Base-by-base conservation (phyloP, 495 filamentous ascomycete genomes). In the Bacidia rubella region DNA sequence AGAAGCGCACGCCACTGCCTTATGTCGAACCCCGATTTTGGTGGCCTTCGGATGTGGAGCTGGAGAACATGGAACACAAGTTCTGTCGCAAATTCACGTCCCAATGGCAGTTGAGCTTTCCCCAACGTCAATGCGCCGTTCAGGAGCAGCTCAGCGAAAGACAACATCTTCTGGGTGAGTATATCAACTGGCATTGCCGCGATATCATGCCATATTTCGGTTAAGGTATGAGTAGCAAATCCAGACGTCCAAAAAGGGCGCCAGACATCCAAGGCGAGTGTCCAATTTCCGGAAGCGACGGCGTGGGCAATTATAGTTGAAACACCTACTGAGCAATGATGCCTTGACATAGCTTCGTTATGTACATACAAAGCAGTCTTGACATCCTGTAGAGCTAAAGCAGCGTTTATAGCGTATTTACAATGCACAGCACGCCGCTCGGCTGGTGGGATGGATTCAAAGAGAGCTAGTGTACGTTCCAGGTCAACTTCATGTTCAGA, bases 391-490 rank as follows among this genome's bases (percentile, higher is more conserved):
- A 65, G 44, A 11, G 27, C 54, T 42, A 69, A 49, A 19, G 64
- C 57, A 27, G 65, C 56, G 24, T 46, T 53, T 11, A 62, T 56
- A 40, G 72, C 59, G 44, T 63, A 52, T 20, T 60, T 50, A 54
- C 71, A 78, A 57, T 75, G 67, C 5, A 63, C 57, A 12, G 55
- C 55, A 1, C 62, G 60, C 22, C 70, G 65, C 20, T 59, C 47
- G 15, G 63, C 32, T 1, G 50, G 29, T 20, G 65, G 50, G 40
- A 75, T 71, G 12, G 41, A 25, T 22, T 70, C 54, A 53, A 79
- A 74, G 2, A 77, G 21, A 9, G 64, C 56, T 51, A 68, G 63
- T n/a, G 62, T 62, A 27, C 70, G 60, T 59, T 66, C 62, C 26
- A 60, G 51, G 60, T 78, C 67, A 23, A 66, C 24, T 1, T 44